Percentiles rank a stretch among this genome's conserved stretches.
phyloP scores from a whole-genome alignment of 768 basidiomycete genomes.

The Rhodosporidiobolus odoratus region DNA sequence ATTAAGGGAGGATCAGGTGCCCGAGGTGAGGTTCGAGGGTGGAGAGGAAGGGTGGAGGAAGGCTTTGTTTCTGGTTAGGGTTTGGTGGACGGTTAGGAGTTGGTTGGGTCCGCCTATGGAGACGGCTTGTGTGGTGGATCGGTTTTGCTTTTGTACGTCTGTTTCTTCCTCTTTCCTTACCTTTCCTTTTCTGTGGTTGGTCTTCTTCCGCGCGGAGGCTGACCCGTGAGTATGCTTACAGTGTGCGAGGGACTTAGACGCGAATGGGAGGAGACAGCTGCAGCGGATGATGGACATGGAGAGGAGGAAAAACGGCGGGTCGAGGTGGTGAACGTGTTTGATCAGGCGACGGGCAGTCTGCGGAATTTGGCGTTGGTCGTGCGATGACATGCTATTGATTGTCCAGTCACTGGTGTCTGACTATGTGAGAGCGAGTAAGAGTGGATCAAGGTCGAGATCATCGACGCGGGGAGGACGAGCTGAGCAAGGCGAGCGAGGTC shows the following conservation, averaged over 20 bases:
- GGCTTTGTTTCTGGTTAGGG: conserved; percentile 13
- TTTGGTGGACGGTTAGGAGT: conserved; percentile 31
- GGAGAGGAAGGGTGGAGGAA: conserved; percentile 4
- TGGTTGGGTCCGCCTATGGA: conserved; percentile 30
- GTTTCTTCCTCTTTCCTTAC: neutral
- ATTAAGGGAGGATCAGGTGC: neutral
- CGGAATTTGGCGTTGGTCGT: conserved; percentile 34
- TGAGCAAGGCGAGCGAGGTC: no score
- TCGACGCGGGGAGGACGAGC: no score
- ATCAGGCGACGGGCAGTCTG: conserved; percentile 26
- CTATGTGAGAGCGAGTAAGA: neutral
- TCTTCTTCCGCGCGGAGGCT: neutral
- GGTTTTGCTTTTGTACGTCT: conserved; percentile 15
- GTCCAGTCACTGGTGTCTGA: neutral
- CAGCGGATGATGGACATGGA: neutral
- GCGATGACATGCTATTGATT: neutral
- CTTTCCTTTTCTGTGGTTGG: neutral
- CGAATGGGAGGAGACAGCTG: neutral
- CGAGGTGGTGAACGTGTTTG: conserved; percentile 35
- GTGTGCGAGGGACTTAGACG: conserved; percentile 14
- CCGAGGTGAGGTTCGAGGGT: neutral
- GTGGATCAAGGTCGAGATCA: neutral
- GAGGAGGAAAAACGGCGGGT: neutral
- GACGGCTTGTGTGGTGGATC: conserved; percentile 24
- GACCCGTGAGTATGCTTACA: neutral